phyloP scores from a whole-genome alignment of 2,329 filamentous ascomycete genomes.

The Sclerotinia borealis region DNA sequence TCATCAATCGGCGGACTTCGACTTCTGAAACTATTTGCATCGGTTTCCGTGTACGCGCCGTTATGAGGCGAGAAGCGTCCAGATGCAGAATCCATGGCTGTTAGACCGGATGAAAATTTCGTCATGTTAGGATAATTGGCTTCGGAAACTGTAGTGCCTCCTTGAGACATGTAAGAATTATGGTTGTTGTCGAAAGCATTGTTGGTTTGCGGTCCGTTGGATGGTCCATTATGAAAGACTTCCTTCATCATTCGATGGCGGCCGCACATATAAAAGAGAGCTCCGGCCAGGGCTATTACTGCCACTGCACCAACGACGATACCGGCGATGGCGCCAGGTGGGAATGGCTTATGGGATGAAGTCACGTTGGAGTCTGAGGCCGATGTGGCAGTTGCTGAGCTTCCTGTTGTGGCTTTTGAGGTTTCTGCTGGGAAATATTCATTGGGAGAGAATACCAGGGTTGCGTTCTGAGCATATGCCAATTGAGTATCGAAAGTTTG shows the following conservation, averaged over 20 bases:
- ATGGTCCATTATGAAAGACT: slow-evolving; percentile 4
- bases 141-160: slow-evolving; percentile 17
- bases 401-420: slow-evolving; percentile 14
- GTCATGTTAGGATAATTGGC: slow-evolving; percentile 23
- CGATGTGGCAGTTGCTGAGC: slow-evolving; percentile 6
- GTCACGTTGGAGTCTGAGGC: not conserved
- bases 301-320: slow-evolving; percentile 44
- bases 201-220: not conserved
- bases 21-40: slow-evolving; percentile 11
- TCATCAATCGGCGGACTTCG: slow-evolving; percentile 9
- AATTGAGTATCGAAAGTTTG: slow-evolving; percentile 44
- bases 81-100: not conserved
- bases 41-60: slow-evolving; percentile 1
- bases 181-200: not conserved
- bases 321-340: slow-evolving; percentile 50
- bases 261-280: slow-evolving; percentile 43
- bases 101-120: slow-evolving; percentile 11
- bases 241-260: slow-evolving; percentile 19
- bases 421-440: slow-evolving; percentile 48
- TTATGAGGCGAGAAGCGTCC: slow-evolving; percentile 6
- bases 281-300: slow-evolving; percentile 40
- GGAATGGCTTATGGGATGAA: slow-evolving; percentile 24
- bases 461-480: slow-evolving; percentile 41
- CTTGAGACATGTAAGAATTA: slow-evolving; percentile 22
- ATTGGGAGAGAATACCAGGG: slow-evolving; percentile 50